Percentiles rank a stretch among this genome's conserved stretches.
These are phyloP conservation scores for Tolypocladium pustulatum DNA, from an alignment of 2,329 filamentous ascomycete genomes.

Conservation along the genomic window DNA sequence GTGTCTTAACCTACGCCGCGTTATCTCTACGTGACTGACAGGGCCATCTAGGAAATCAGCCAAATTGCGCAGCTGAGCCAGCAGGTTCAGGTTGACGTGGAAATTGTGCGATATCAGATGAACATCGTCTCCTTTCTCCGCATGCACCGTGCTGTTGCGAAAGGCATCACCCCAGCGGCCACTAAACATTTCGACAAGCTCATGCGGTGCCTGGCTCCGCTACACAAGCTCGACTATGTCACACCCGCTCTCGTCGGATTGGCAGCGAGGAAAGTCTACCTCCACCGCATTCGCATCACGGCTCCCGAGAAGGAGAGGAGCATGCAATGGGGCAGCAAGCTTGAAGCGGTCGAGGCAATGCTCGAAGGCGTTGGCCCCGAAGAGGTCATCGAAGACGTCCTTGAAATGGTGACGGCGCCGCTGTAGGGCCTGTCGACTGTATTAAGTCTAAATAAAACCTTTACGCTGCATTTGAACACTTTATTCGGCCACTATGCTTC, in stretches of 20 bases:
- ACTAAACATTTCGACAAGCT: slow-evolving; percentile 68
- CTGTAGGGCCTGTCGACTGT: slow-evolving; percentile 8
- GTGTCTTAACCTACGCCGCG: slow-evolving; percentile 1
- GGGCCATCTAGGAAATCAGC: slow-evolving; percentile 39
- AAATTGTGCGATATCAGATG: slow-evolving; percentile 74
- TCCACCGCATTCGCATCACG: slow-evolving; percentile 69
- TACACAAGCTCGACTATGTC: slow-evolving; percentile 72
- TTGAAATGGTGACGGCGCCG: slow-evolving; percentile 46
- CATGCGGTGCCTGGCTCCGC: slow-evolving; percentile 61
- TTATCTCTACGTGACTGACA: slow-evolving; percentile 5
- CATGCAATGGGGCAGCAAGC: slow-evolving; percentile 83
- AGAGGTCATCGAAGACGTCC: slow-evolving; percentile 54
- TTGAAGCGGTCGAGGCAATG: slow-evolving; percentile 55
- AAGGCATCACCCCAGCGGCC: slow-evolving; percentile 66
- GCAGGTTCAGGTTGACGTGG: slow-evolving; percentile 56
- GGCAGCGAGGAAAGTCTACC: slow-evolving; percentile 77
- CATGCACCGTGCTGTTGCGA: slow-evolving; percentile 72
- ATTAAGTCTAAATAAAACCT: slow-evolving; percentile 4
- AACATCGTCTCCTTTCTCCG: slow-evolving; percentile 82
- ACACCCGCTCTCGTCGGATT: slow-evolving; percentile 76
- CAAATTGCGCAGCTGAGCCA: slow-evolving; percentile 48
- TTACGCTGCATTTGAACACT: not conserved
- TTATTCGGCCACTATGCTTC: not conserved
- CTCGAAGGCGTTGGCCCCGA: slow-evolving; percentile 53
- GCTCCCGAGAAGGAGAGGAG: slow-evolving; percentile 66